phyloP scores from a whole-genome alignment of 2,329 filamentous ascomycete species.

The Apiospora saccharicola region DNA sequence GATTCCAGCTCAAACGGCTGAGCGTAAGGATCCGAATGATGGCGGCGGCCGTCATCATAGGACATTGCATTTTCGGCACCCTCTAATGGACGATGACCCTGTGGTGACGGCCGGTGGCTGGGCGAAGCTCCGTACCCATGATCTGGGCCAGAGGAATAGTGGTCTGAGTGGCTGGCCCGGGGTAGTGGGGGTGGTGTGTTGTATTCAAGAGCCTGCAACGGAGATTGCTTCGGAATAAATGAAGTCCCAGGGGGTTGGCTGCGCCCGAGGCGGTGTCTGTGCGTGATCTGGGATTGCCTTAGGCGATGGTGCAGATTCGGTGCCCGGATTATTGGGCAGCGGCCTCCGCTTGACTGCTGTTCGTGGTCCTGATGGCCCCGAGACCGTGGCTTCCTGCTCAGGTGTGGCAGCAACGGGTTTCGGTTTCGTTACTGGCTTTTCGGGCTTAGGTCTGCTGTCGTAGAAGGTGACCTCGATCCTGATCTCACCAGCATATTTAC shows the following conservation, averaged over 20 bases:
- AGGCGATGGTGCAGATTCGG: slow-evolving; percentile 55
- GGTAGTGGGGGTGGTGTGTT: slow-evolving; percentile 47
- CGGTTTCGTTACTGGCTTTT: slow-evolving; percentile 69
- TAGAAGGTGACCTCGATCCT: slow-evolving; percentile 97
- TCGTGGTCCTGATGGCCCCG: slow-evolving; percentile 41
- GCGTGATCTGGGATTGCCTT: slow-evolving; percentile 50
- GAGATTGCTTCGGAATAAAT: slow-evolving; percentile 60
- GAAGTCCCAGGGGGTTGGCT: slow-evolving; percentile 48
- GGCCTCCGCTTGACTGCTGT: slow-evolving; percentile 82
- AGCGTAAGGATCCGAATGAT: slow-evolving; percentile 43
- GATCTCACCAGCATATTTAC: slow-evolving; percentile 95
- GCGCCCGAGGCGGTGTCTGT: slow-evolving; percentile 56
- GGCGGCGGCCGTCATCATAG: slow-evolving; percentile 41
- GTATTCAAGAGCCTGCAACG: slow-evolving; percentile 61
- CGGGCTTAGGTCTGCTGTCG: slow-evolving; percentile 83
- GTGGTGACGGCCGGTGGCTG: slow-evolving; percentile 50
- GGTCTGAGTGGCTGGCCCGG: slow-evolving; percentile 46
- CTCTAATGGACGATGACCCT: slow-evolving; percentile 36
- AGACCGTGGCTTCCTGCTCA: slow-evolving; percentile 36
- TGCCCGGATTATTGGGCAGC: slow-evolving; percentile 79
- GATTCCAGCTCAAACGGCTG: slow-evolving; percentile 39
- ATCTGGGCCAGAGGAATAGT: slow-evolving; percentile 44
- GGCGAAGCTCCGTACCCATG: slow-evolving; percentile 43
- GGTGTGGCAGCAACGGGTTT: slow-evolving; percentile 49
- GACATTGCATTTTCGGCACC: slow-evolving; percentile 36